These are phyloP conservation scores for Penicillium angulare DNA, from an alignment of 495 filamentous ascomycete species.

Conservation along the genomic window DNA sequence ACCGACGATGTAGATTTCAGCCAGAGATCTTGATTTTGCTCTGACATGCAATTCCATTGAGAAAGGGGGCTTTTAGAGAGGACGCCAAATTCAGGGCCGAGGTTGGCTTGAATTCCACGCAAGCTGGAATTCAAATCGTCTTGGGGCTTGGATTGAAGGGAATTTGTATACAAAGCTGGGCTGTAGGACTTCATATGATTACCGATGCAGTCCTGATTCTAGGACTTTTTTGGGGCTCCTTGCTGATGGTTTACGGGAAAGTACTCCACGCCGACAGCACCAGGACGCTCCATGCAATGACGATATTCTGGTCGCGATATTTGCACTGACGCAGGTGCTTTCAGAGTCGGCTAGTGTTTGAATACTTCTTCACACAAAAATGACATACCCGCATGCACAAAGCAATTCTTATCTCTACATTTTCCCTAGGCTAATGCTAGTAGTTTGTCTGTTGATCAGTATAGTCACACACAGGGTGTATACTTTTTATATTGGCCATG, in stretches of 20 bases:
- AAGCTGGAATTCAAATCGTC: not conserved
- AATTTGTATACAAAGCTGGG: not conserved
- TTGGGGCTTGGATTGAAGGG: not conserved
- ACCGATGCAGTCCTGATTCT: not conserved
- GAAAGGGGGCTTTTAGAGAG: not conserved
- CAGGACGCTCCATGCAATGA: slow-evolving; percentile 5
- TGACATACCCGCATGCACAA: slow-evolving; percentile 13
- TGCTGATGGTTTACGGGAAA: slow-evolving; percentile 5
- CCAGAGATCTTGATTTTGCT: slow-evolving; percentile 2
- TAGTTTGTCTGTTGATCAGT: not conserved
- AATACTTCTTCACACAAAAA: slow-evolving; percentile 7
- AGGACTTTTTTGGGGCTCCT: not conserved
- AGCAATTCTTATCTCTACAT: slow-evolving; percentile 8
- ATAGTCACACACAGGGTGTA: slow-evolving; percentile 3
- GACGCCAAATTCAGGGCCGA: not conserved
- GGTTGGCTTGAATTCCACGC: not conserved
- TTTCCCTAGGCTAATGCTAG: slow-evolving; percentile 5
- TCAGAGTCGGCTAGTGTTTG: slow-evolving; percentile 12
- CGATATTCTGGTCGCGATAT: slow-evolving; percentile 9
- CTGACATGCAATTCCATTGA: slow-evolving; percentile 3
- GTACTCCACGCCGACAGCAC: slow-evolving; percentile 1
- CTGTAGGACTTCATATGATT: not conserved
- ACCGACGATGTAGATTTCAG: slow-evolving; percentile 4
- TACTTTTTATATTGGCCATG: slow-evolving; percentile 1
- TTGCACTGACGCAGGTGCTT: slow-evolving; percentile 9